Conservation (phyloP, 2,329 filamentous ascomycete species). For the Colletotrichum sp. region DNA sequence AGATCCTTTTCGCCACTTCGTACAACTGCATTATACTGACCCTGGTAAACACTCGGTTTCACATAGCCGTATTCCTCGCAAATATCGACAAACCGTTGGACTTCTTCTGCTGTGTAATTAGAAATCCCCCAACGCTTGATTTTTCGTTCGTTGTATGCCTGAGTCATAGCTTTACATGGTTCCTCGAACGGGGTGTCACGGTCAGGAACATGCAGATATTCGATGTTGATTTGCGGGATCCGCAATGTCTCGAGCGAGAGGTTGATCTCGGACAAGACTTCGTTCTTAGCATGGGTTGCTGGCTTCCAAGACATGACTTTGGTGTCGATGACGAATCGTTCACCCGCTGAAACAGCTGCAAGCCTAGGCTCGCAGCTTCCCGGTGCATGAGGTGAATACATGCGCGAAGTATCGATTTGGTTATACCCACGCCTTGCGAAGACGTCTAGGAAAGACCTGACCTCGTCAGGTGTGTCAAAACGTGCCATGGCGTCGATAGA, state of each 20-base stretch:
- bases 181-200: slow-evolving; percentile 45
- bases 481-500: background rate
- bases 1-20: slow-evolving; percentile 46
- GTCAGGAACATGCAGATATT: slow-evolving; percentile 52
- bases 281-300: slow-evolving; percentile 30
- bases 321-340: slow-evolving; percentile 38
- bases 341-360: slow-evolving; percentile 29
- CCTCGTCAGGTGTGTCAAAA: slow-evolving; percentile 26
- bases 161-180: slow-evolving; percentile 44
- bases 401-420: slow-evolving; percentile 36
- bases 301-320: slow-evolving; percentile 33
- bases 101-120: slow-evolving; percentile 49
- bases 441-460: slow-evolving; percentile 26
- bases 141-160: slow-evolving; percentile 43
- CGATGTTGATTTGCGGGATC: slow-evolving; percentile 32
- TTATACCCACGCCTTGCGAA: slow-evolving; percentile 30
- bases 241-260: slow-evolving; percentile 34
- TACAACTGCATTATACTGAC: slow-evolving; percentile 50
- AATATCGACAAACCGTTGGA: slow-evolving; percentile 45
- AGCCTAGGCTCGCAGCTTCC: slow-evolving; percentile 34
- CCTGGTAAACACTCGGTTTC: slow-evolving; percentile 51
- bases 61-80: slow-evolving; percentile 46
- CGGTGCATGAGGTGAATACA: slow-evolving; percentile 31
- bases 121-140: slow-evolving; percentile 51
- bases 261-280: slow-evolving; percentile 33